These are phyloP conservation scores for Rutstroemia sp. DNA, from an alignment of 2,329 filamentous ascomycete genomes.

Conservation along the genomic window DNA sequence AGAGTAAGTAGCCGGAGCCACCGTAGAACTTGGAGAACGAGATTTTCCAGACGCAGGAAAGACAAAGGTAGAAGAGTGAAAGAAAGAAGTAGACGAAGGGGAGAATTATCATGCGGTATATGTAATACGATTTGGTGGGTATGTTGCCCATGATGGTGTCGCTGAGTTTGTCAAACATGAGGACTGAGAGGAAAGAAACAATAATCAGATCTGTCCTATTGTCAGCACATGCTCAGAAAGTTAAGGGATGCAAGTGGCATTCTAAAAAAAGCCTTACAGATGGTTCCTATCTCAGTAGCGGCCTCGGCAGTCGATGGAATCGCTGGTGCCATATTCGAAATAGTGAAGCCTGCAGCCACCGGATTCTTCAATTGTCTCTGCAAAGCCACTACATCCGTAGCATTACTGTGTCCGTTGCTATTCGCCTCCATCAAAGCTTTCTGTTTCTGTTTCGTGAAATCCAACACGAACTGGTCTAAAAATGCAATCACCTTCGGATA, in stretches of 20 bases:
- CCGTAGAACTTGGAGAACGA: constrained; percentile 14
- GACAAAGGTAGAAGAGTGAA: constrained; percentile 13
- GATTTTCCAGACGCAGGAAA: constrained; percentile 16
- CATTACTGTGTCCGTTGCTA: not conserved
- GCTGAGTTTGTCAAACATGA: constrained; percentile 16
- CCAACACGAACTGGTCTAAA: constrained; percentile 12
- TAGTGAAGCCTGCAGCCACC: constrained; percentile 8
- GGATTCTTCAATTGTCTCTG: constrained; percentile 11
- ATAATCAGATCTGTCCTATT: constrained; percentile 14
- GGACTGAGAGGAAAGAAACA: constrained; percentile 17
- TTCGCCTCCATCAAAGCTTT: not conserved
- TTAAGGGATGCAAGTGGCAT: not conserved
- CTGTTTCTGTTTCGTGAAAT: constrained; percentile 16
- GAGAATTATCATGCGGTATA: constrained; percentile 12
- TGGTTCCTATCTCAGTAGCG: constrained; percentile 18
- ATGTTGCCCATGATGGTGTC: constrained; percentile 17
- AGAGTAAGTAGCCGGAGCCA: constrained; percentile 14
- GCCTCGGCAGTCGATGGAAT: constrained; percentile 15
- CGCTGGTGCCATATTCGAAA: constrained; percentile 14
- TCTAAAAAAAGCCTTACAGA: constrained; percentile 8
- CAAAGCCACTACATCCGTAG: constrained; percentile 7
- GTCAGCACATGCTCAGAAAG: not conserved
- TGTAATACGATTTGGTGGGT: constrained; percentile 9
- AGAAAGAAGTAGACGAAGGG: constrained; percentile 14
- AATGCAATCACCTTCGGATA: constrained; percentile 13